Percentiles rank a stretch among this genome's conserved stretches.
Evolutionary conservation across 2,329 filamentous ascomycete genomes (phyloP).

Genomic region (Apiospora pterosperma): DNA sequence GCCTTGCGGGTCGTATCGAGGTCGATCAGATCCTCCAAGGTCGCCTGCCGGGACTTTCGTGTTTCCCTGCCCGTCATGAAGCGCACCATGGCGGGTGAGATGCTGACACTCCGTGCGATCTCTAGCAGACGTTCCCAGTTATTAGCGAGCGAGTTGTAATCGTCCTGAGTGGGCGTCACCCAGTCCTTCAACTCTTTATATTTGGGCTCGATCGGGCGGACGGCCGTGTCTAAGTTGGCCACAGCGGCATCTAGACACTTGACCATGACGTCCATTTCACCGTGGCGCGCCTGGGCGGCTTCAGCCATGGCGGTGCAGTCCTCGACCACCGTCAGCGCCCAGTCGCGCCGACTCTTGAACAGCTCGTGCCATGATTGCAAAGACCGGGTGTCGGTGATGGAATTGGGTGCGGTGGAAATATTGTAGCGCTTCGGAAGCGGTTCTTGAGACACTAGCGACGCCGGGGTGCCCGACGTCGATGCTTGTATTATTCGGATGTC

Average conservation of each 20-base stretch:
- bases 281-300: slow-evolving; percentile 61
- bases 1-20: slow-evolving; percentile 69
- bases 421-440: slow-evolving; percentile 53
- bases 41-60: slow-evolving; percentile 47
- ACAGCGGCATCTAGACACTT: slow-evolving; percentile 81
- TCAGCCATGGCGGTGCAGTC: slow-evolving; percentile 65
- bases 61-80: slow-evolving; percentile 57
- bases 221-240: slow-evolving; percentile 75
- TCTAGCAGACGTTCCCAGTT: slow-evolving; percentile 68
- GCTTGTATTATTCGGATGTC: slow-evolving; percentile 72
- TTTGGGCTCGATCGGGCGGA: slow-evolving; percentile 69
- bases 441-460: slow-evolving; percentile 44
- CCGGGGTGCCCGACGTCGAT: slow-evolving; percentile 38
- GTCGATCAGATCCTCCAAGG: slow-evolving; percentile 74
- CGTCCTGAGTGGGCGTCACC: slow-evolving; percentile 63
- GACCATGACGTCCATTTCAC: slow-evolving; percentile 72
- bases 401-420: slow-evolving; percentile 72
- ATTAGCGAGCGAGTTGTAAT: slow-evolving; percentile 61
- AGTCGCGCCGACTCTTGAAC: slow-evolving; percentile 75
- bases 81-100: slow-evolving; percentile 62
- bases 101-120: slow-evolving; percentile 60
- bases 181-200: slow-evolving; percentile 68
- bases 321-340: slow-evolving; percentile 70
- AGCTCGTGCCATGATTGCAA: slow-evolving; percentile 85
- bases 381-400: slow-evolving; percentile 73